phyloP scores from a whole-genome alignment of 2,329 filamentous ascomycete species.

The Endocalyx cinctus region DNA sequence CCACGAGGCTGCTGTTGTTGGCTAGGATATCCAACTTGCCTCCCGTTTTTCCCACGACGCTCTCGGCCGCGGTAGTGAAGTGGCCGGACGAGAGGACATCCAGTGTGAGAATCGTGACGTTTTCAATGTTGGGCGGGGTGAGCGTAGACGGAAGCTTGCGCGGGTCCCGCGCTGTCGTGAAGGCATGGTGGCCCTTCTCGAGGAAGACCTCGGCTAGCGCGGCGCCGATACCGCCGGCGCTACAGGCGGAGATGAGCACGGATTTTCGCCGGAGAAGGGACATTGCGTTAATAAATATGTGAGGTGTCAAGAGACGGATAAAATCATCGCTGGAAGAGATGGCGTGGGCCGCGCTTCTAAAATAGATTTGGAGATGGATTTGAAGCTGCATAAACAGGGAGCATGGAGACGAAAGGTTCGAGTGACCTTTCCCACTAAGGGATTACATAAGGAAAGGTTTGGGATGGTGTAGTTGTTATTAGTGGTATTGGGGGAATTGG shows the following conservation, averaged over 20 bases:
- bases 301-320: too few relatives aligned
- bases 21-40: slow-evolving; percentile 14
- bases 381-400: too few relatives aligned
- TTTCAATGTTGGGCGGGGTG: slow-evolving; percentile 1
- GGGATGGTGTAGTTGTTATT: too few relatives aligned
- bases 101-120: slow-evolving; percentile 7
- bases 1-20: slow-evolving; percentile 18
- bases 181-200: slow-evolving; percentile 2
- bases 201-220: slow-evolving; percentile 3
- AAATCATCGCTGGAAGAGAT: too few relatives aligned
- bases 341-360: too few relatives aligned
- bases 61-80: slow-evolving; percentile 13
- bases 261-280: slow-evolving; percentile 3
- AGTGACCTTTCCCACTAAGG: too few relatives aligned
- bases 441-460: too few relatives aligned
- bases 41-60: slow-evolving; percentile 9
- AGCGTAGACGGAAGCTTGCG: slow-evolving; percentile 1
- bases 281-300: background rate
- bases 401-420: too few relatives aligned
- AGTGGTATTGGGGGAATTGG: too few relatives aligned
- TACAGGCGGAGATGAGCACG: slow-evolving; percentile 6
- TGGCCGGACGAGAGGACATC: slow-evolving; percentile 10
- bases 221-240: slow-evolving; percentile 2
- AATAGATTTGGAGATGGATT: too few relatives aligned
- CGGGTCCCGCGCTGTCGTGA: slow-evolving; percentile 3